Percentiles rank a stretch among this genome's conserved stretches.
These are phyloP conservation scores for Emmonsiellopsis sp. DNA, from an alignment of 2,329 filamentous ascomycete species.

Conservation along the genomic window DNA sequence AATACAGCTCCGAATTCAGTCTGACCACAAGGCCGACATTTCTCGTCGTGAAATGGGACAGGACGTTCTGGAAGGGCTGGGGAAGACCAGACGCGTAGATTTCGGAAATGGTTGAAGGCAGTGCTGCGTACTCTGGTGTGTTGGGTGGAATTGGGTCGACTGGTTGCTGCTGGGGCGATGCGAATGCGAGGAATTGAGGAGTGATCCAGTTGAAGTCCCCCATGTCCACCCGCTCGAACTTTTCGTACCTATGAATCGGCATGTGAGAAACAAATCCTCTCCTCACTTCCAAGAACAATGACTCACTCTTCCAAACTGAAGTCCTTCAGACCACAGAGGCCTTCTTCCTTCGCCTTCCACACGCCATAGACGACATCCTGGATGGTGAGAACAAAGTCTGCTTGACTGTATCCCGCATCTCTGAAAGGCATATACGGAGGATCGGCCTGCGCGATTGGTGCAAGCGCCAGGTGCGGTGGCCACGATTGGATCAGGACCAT, in stretches of 20 bases:
- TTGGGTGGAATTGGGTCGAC: slow-evolving; percentile 61
- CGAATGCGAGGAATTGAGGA: slow-evolving; percentile 89
- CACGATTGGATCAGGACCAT: slow-evolving; percentile 98
- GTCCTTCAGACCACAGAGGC: slow-evolving; percentile 80
- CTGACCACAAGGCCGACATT: slow-evolving; percentile 91
- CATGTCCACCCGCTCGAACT: slow-evolving; percentile 90
- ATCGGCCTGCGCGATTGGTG: slow-evolving; percentile 92
- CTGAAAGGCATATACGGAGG: slow-evolving; percentile 98
- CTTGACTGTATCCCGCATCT: slow-evolving; percentile 96
- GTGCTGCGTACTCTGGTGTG: slow-evolving; percentile 62
- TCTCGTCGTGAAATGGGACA: slow-evolving; percentile 77
- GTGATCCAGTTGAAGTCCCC: slow-evolving; percentile 99
- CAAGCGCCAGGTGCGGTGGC: slow-evolving; percentile 90
- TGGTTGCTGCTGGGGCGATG: slow-evolving; percentile 79
- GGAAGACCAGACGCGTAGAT: slow-evolving; percentile 65
- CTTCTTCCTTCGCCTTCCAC: slow-evolving; percentile 97
- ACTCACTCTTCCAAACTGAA: slow-evolving; percentile 84
- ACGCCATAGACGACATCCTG: slow-evolving; percentile 98
- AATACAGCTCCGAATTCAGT: slow-evolving; percentile 92
- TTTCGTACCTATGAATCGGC: slow-evolving; percentile 59
- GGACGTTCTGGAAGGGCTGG: slow-evolving; percentile 88
- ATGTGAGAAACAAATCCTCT: background rate
- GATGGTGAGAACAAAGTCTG: slow-evolving; percentile 89
- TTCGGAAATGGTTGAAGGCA: slow-evolving; percentile 68
- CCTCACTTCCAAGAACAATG: background rate